Evolutionary conservation across 176 grass and related monocot species (phyloP).

Genomic region (Oryza rufipogon): DNA sequence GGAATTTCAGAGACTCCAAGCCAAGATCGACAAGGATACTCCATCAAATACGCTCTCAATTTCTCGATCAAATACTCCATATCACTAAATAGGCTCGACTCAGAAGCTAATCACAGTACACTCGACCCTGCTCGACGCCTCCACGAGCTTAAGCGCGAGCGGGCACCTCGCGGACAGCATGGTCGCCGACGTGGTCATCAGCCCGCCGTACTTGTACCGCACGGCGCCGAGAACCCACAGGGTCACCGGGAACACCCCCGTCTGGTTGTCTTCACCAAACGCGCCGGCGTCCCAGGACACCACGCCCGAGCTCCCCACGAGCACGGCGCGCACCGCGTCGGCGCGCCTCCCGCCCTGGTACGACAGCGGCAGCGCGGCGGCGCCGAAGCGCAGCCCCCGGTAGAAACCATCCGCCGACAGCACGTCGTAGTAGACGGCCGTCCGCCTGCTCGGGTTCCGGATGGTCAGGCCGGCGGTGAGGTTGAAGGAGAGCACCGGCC

Average conservation of each 20-base stretch:
- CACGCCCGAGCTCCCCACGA: constrained; percentile 20
- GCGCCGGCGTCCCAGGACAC: not conserved
- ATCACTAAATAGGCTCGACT: not conserved
- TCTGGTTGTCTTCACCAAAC: not conserved
- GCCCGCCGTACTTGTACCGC: constrained; percentile 38
- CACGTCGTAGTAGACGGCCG: constrained; percentile 74
- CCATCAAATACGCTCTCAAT: not conserved
- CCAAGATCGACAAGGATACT: not conserved
- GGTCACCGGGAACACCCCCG: constrained; percentile 29
- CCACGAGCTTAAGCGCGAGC: constrained; percentile 32
- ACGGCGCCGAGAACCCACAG: constrained; percentile 39
- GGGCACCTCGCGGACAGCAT: constrained; percentile 41
- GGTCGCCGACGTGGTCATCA: constrained; percentile 36
- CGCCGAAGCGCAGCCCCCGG: constrained; percentile 41
- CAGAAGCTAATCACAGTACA: constrained; percentile 31
- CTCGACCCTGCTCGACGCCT: constrained; percentile 18
- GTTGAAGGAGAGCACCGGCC: constrained; percentile 40
- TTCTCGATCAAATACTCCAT: not conserved
- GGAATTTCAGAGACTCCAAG: too few species aligned
- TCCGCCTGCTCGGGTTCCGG: constrained; percentile 56
- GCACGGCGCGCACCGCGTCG: constrained; percentile 26
- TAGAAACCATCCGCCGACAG: constrained; percentile 53
- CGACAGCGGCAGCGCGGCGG: constrained; percentile 25
- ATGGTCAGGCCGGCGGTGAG: constrained; percentile 45
- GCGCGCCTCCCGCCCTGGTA: constrained; percentile 30